Evolutionary conservation across 768 basidiomycete genomes (phyloP).

Genomic region (Panaeolus papilionaceus): DNA sequence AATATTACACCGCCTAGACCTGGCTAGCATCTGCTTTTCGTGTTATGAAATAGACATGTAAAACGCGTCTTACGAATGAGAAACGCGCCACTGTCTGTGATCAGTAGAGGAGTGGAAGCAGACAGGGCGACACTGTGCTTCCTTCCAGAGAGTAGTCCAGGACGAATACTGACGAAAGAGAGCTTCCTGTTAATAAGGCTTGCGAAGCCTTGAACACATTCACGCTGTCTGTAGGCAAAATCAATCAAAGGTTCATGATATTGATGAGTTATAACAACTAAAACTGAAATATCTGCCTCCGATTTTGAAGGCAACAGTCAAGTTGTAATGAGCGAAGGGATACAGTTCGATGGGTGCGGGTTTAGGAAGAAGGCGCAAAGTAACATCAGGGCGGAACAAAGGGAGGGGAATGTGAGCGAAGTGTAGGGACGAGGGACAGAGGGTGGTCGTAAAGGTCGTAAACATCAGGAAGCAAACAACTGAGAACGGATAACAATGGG

Average conservation of each 20-base stretch:
- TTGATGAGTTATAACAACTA: neutral
- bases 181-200: too few species aligned
- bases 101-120: too few species aligned
- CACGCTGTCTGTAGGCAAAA: too few species aligned
- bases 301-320: neutral
- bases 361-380: neutral
- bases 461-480: conserved; percentile 34
- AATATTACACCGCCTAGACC: neutral
- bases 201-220: too few species aligned
- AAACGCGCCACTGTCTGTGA: neutral
- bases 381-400: conserved; percentile 8
- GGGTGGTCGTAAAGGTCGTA: conserved; percentile 26
- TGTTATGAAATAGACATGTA: neutral
- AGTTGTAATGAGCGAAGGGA: neutral
- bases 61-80: neutral
- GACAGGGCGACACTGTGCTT: too few species aligned
- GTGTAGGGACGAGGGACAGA: neutral
- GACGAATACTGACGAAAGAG: too few species aligned
- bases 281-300: neutral
- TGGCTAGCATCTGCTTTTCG: neutral
- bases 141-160: too few species aligned
- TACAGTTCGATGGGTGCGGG: conserved; percentile 15
- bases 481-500: conserved; percentile 37
- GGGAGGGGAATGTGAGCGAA: neutral
- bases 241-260: neutral